Evolutionary conservation across 176 grass and related monocot species (phyloP).

Genomic region (Eremochloa ophiuroides): DNA sequence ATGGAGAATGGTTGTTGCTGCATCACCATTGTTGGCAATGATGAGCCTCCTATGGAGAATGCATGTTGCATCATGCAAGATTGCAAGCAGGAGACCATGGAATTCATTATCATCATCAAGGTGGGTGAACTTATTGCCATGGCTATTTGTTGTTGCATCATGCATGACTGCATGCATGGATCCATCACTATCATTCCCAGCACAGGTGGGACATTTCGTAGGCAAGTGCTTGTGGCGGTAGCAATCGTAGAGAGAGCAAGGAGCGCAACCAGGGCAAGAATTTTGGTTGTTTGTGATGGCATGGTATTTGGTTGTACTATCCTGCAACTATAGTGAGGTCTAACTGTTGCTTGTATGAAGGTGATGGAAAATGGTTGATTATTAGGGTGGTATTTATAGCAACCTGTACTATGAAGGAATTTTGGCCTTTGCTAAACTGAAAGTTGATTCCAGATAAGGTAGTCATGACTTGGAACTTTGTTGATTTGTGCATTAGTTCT

Average conservation of each 20-base stretch:
- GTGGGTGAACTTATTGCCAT: background rate
- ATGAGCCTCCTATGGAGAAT: background rate
- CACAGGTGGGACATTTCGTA: background rate
- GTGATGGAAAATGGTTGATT: background rate
- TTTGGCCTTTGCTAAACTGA: background rate
- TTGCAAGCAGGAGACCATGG: background rate
- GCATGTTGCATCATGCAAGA: background rate
- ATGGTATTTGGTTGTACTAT: background rate
- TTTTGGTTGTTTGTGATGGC: background rate
- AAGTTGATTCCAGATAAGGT: background rate
- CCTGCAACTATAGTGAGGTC: background rate
- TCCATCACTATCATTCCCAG: background rate
- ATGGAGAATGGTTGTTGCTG: background rate
- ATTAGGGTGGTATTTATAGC: background rate
- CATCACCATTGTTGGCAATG: background rate
- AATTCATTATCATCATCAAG: background rate
- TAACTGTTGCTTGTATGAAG: background rate
- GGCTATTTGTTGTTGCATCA: background rate
- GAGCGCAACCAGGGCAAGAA: background rate
- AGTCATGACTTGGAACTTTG: background rate
- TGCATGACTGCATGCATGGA: background rate
- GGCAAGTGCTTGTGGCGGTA: no score
- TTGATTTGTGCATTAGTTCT: background rate
- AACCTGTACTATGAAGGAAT: background rate
- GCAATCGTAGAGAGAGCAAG: background rate